A percentile compares a stretch with the other conserved stretches of the same genome.
These are phyloP conservation scores for Neospora caninum DNA, from an alignment of 169 alveolate genomes.

Conservation along the genomic window DNA sequence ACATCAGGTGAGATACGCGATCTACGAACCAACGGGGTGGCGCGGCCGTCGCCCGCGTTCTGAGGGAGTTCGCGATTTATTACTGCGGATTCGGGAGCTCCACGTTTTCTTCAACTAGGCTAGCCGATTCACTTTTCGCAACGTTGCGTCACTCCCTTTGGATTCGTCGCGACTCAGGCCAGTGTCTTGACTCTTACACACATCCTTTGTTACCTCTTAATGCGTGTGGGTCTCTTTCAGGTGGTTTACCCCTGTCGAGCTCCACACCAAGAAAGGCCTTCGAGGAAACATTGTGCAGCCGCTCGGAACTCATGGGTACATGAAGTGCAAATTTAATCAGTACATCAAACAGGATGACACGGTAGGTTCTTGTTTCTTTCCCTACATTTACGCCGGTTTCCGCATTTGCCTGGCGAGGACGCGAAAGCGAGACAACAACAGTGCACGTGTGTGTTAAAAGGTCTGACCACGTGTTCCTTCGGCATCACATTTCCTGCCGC, in stretches of 20 bases:
- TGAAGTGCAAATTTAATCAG: slow-evolving; percentile 97
- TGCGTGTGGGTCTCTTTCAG: slow-evolving; percentile 66
- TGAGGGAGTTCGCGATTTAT: too few species aligned
- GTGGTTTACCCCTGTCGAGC: slow-evolving; percentile 96
- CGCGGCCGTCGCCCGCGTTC: too few species aligned
- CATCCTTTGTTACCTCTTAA: neutral
- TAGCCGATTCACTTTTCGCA: too few species aligned
- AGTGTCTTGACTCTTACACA: too few species aligned
- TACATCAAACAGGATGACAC: slow-evolving; percentile 95
- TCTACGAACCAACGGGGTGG: too few species aligned
- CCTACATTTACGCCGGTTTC: neutral
- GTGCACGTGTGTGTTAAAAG: neutral
- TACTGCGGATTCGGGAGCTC: too few species aligned
- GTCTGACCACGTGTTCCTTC: neutral
- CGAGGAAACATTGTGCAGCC: slow-evolving; percentile 97
- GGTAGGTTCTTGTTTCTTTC: slow-evolving; percentile 70
- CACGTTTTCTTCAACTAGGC: too few species aligned
- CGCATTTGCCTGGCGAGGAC: neutral
- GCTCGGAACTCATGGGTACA: slow-evolving; percentile 99
- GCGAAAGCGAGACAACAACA: neutral
- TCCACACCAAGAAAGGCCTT: slow-evolving; percentile 96
- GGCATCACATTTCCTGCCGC: too few species aligned
- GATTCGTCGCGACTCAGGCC: too few species aligned
- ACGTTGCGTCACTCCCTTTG: too few species aligned
- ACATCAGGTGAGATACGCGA: slow-evolving; percentile 91